Base-by-base conservation (phyloP, 2,329 filamentous ascomycete genomes). In the Daldinia sp. region DNA sequence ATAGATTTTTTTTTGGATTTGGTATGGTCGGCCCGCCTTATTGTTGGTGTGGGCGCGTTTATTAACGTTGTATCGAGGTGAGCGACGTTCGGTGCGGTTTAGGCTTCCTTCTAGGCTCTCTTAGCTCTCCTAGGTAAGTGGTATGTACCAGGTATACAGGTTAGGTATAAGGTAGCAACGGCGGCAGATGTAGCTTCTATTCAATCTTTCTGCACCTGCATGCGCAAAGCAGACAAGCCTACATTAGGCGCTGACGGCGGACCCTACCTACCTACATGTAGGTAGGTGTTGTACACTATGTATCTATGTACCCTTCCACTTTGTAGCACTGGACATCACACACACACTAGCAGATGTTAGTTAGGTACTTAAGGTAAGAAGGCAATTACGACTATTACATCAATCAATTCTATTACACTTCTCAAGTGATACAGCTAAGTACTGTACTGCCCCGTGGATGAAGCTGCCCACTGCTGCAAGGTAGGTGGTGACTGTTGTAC, bases 41-140 rank as follows among this genome's bases (percentile, higher is more conserved):
- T 68, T 57, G 50, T 63, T 57, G 35, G 35, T 39, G 63, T 59
- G 53, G 60, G 60, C 63, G 67, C 67, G 67, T 69, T 69, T 67
- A 69, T 69, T 66, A 57, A 71, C 30, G 68, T 71, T 55, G 59
- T 48, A 71, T 68, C 51, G 59, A 57, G 20, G 33, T 42, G 39
- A 59, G 57, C 53, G 56, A 57, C 42, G 18, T 55, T 42, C 39
- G 60, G 58, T 39, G 54, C 42, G 44, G 30, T 66, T 59, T 68
- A 66, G 65, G 62, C 62, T 63, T 62, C 56, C 56, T 60, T 48
- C 58, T 65, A 65, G 56, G 60, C 67, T 65, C 28, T 69, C 44
- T 18, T 50, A 50, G 44, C 44, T 50, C 35, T 41, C 51, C 67
- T 69, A 59, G 63, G 60, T 69, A 68, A 60, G 60, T 68, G 53